These are phyloP conservation scores for Podaxis pistillaris DNA, from an alignment of 768 basidiomycete species.

Conservation along the genomic window DNA sequence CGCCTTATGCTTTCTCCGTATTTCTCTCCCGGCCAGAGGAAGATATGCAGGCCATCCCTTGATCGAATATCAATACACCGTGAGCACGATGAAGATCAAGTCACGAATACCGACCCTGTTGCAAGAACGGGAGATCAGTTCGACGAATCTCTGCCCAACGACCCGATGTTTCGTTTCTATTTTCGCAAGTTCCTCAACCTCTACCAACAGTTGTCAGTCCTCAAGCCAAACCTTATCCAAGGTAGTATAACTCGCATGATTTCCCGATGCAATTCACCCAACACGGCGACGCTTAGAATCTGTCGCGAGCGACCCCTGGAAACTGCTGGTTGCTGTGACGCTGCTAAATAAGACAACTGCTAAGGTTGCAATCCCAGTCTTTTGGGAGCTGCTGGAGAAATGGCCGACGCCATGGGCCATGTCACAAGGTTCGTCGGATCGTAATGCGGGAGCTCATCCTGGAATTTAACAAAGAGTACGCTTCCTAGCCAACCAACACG, in stretches of 20 bases:
- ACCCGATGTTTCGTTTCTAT: constrained; percentile 29
- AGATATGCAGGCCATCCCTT: background rate
- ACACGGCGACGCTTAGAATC: constrained; percentile 35
- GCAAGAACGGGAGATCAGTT: background rate
- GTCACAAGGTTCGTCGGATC: constrained; percentile 42
- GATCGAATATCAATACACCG: background rate
- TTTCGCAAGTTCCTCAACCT: constrained; percentile 22
- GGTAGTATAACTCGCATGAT: constrained; percentile 22
- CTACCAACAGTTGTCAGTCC: constrained; percentile 22
- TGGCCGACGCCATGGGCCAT: constrained; percentile 62
- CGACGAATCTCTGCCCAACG: background rate
- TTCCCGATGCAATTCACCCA: background rate
- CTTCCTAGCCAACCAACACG: constrained; percentile 37
- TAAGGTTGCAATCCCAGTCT: constrained; percentile 61
- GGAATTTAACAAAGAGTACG: background rate
- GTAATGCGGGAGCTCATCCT: background rate
- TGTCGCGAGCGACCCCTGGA: constrained; percentile 63
- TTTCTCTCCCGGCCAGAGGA: background rate
- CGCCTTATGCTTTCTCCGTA: constrained; percentile 3
- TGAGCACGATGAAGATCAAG: background rate
- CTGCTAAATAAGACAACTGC: constrained; percentile 73
- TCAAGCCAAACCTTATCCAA: constrained; percentile 41
- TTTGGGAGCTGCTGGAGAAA: constrained; percentile 50
- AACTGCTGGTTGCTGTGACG: constrained; percentile 62
- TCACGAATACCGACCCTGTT: background rate